Base-by-base conservation (phyloP, 305 asterid species). In the Fraxinus angustifolia region DNA sequence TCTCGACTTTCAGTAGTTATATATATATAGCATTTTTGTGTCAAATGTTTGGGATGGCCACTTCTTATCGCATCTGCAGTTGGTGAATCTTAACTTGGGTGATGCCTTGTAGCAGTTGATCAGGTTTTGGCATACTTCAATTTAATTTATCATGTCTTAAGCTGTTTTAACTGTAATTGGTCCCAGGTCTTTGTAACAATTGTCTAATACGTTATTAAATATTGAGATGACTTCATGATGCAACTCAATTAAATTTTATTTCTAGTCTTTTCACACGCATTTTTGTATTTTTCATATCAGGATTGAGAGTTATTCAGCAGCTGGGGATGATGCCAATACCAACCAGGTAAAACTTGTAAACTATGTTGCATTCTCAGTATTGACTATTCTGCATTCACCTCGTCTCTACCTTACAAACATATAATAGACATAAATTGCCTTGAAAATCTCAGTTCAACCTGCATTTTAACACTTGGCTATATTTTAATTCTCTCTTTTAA, bases 271-370 rank as follows among this genome's bases (percentile, higher is more conserved):
- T 21, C 82, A 82, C 65, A 34, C 65, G 19, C 26, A 19, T 73
- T 78, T 76, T 77, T 60, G 82, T 68, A 28, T 81, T 68, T 83
- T 80, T 40, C 60, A 35, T 84, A 35, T 73, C 94, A 95, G 97
- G 93, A 82, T 87, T 68, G 85, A 86, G n/a, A 83, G 83, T 79
- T 76, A 53, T 73, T 77, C 82, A 17, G 82, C 85, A 75, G 88
- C 91, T 31, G 94, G 85, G 34, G 77, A 45, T 68, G 93, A 90
- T 78, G 87, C 88, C 50, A 91, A 90, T 85, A 82, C 84, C 81
- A 85, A 81, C 83, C 98, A 95, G 98, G 98, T 93, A 85, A 88
- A 87, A 74, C 81, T 75, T 65, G 33, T 75, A 68, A 73, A 82
- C 67, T 73, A 62, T 73, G 14, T 72, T 73, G 58, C 53, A 45